A percentile compares a stretch with the other conserved stretches of the same genome.
phyloP scores from a whole-genome alignment of 345 rosid species.

The Gossypium sturtianum region DNA sequence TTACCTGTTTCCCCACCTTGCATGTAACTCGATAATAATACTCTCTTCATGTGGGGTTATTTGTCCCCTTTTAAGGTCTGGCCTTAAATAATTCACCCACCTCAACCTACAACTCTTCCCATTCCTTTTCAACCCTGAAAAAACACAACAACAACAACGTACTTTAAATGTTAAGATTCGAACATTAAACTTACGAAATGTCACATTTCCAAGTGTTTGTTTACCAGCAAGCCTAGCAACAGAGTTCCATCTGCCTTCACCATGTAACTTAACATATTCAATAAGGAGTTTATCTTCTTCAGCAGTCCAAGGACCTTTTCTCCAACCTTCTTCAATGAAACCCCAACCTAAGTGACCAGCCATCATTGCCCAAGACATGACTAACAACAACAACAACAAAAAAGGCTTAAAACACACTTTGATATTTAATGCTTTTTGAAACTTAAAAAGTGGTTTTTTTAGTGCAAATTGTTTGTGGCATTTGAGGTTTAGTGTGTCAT shows the following conservation, averaged over 20 bases:
- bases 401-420: constrained; percentile 3
- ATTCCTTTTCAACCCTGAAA: constrained; percentile 70
- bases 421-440: not conserved
- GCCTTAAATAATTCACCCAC: constrained; percentile 94
- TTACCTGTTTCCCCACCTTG: constrained; percentile 91
- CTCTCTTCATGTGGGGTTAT: constrained; percentile 88
- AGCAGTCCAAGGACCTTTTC: constrained; percentile 95
- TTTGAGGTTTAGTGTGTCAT: constrained; percentile 25
- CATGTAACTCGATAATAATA: constrained; percentile 79
- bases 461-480: constrained; percentile 32
- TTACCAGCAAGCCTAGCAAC: constrained; percentile 77
- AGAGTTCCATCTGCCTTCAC: constrained; percentile 93
- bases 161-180: not conserved
- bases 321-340: constrained; percentile 64
- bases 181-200: not conserved
- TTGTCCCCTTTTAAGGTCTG: constrained; percentile 88
- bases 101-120: constrained; percentile 92
- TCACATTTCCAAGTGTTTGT: not conserved
- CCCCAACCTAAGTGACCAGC: constrained; percentile 61
- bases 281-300: constrained; percentile 79
- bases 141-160: not conserved
- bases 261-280: constrained; percentile 68
- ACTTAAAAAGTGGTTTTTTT: not conserved
- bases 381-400: not conserved
- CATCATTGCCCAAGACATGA: constrained; percentile 70